Evolutionary conservation across 2,329 filamentous ascomycete genomes (phyloP), one percentile per base, ranked within the genome.

Genomic region (Colletotrichum nymphaeae): DNA sequence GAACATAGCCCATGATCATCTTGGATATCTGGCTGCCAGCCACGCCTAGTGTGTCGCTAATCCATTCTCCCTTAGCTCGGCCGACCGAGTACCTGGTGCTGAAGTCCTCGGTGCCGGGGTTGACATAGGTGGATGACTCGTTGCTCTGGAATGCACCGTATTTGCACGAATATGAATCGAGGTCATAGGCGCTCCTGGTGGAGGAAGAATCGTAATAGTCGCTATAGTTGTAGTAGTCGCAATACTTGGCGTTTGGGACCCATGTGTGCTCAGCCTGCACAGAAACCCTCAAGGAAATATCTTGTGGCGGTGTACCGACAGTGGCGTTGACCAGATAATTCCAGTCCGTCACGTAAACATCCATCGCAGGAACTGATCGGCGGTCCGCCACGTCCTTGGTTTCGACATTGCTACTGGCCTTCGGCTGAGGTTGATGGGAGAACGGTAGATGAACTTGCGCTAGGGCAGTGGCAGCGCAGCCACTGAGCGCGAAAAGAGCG

Each of bases 21-120:
- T 84, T 80, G 63, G 85, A 79, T 73, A 92, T 79, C 3, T 81
- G 83, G 16, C 63, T 58, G 52, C 84, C 86, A 56, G 84, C 87
- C 58, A 92, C 86, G 49, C 79, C 79, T 60, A 92, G 85, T 26
- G 84, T 86, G 77, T 92, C 90, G 63, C 86, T 82, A 12, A 72
- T 30, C 11, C 67, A 60, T 42, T 56, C 28, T 19, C 72, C 62
- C 2, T 2, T 7, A 8, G 42, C 32, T 5, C 87, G 86, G 32
- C 85, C 84, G 76, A 91, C 88, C 75, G 92, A 86, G 75, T 93
- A 92, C 32, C 82, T 84, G 74, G 93, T 92, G 71, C 86, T 80
- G 76, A 92, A 91, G 16, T 81, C 83, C 65, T 80, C 77, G 12
- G 73, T 63, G 19, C 82, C 81, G 30, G 89, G 81, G 4, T 84